These are phyloP conservation scores for Botrytis medusae DNA, from an alignment of 2,329 filamentous ascomycete species.

Conservation along the genomic window DNA sequence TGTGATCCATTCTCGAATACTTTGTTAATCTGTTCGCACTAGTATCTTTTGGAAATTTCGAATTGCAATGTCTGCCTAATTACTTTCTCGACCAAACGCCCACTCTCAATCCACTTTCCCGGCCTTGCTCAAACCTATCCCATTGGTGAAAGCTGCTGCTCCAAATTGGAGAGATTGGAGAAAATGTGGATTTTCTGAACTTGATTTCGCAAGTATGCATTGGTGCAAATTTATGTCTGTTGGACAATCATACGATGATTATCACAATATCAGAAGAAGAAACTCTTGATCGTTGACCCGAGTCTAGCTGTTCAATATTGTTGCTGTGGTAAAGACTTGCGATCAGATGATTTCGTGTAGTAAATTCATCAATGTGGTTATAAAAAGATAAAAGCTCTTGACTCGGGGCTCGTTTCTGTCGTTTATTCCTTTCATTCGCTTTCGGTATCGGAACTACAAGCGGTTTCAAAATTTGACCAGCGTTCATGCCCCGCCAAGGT, in stretches of 20 bases:
- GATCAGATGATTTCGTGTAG: neutral
- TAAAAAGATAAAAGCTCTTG: neutral
- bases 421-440: slow-evolving; percentile 4
- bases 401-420: neutral
- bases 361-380: neutral
- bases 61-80: neutral
- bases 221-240: neutral
- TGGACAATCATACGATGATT: neutral
- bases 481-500: neutral
- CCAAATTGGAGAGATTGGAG: no score
- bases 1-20: neutral
- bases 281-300: neutral
- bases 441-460: neutral
- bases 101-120: neutral
- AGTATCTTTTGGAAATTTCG: neutral
- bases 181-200: no score
- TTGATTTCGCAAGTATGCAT: neutral
- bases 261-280: neutral
- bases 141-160: no score
- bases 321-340: neutral
- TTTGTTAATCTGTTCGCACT: neutral
- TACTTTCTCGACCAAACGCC: neutral
- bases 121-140: neutral
- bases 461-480: neutral
- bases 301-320: neutral